Base-by-base conservation (phyloP, 305 asterid species). In the Plantago coronopus region DNA sequence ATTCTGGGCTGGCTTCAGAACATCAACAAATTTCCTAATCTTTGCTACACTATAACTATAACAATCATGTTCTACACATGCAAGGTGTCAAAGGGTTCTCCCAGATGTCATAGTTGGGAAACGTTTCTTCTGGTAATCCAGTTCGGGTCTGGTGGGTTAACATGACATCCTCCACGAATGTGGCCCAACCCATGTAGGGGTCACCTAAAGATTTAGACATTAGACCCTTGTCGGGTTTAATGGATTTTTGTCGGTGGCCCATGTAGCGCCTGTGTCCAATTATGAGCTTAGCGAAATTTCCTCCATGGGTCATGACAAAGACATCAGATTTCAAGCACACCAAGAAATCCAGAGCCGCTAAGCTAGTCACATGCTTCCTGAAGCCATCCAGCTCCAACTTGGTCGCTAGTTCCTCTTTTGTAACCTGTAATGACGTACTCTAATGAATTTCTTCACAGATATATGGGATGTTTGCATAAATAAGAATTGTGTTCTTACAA, bases 181-280 rank as follows among this genome's bases (percentile, higher is more conserved):
- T 76, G 56, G 99, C 97, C 97, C 97, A 89, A 1, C 97, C 97
- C 96, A 87, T 87, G 69, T 89, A 93, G 19, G 97, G 99, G 68
- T 93, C 99, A 23, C 97, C 99, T 68, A 89, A 72, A 10, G 97
- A 93, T 78, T 93, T 89, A 31, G 99, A 89, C 95, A 93, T 76
- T 19, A 93, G 85, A 49, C 96, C 96, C 81, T 93, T 93, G 76
- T 93, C 99, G 0, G 99, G 99, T 77, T 93, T 93, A 63, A 89
- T 85, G 71, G 99, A 93, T 69, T 89, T 93, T 55, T 37, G 87
- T 69, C 63, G 87, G 82, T 89, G 99, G 62, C 97, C 99, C 83
- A 82, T 60, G 83, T 93, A 89, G 56, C 97, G 78, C 9, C 99
- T 82, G 50, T 75, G 59, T 58, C 97, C 99, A 3, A 89, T 93